Evolutionary conservation across 768 basidiomycete species (phyloP).

Genomic region (Mycena haematopus): DNA sequence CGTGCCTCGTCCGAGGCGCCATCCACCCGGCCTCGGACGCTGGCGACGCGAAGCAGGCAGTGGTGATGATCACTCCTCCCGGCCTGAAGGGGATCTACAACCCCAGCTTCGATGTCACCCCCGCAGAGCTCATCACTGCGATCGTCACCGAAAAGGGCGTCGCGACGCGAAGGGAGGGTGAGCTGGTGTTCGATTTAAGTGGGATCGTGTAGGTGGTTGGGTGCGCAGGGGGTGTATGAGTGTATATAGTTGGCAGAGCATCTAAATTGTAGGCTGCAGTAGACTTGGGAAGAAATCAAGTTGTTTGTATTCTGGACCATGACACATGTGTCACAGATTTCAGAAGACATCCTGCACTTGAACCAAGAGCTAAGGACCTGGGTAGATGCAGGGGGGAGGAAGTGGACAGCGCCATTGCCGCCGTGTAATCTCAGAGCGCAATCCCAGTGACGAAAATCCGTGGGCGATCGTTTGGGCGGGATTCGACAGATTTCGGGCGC

Average conservation of each 20-base stretch:
- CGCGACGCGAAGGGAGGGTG: slow-evolving; percentile 60
- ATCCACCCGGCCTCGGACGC: slow-evolving; percentile 56
- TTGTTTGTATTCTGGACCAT: background rate
- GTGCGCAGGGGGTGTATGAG: background rate
- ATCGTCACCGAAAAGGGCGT: slow-evolving; percentile 97
- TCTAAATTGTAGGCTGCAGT: background rate
- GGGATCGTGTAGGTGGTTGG: slow-evolving; percentile 42
- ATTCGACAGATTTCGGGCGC: slow-evolving; percentile 22
- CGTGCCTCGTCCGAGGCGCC: slow-evolving; percentile 85
- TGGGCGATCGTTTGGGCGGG: slow-evolving; percentile 20
- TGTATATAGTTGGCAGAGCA: background rate
- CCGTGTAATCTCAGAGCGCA: slow-evolving; percentile 3
- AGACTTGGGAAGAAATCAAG: background rate
- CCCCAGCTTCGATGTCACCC: slow-evolving; percentile 96
- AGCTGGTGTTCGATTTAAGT: slow-evolving; percentile 50
- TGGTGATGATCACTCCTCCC: slow-evolving; percentile 84
- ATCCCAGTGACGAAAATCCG: slow-evolving; percentile 28
- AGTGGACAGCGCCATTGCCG: no score
- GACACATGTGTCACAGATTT: no score
- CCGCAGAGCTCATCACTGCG: slow-evolving; percentile 90
- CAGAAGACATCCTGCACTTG: no score
- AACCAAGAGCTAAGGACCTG: no score
- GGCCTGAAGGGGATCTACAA: slow-evolving; percentile 78
- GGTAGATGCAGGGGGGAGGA: no score
- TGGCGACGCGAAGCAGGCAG: slow-evolving; percentile 66